Evolutionary conservation across 306 rosid genomes (phyloP).

Genomic region (Macrotyloma uniflorum): DNA sequence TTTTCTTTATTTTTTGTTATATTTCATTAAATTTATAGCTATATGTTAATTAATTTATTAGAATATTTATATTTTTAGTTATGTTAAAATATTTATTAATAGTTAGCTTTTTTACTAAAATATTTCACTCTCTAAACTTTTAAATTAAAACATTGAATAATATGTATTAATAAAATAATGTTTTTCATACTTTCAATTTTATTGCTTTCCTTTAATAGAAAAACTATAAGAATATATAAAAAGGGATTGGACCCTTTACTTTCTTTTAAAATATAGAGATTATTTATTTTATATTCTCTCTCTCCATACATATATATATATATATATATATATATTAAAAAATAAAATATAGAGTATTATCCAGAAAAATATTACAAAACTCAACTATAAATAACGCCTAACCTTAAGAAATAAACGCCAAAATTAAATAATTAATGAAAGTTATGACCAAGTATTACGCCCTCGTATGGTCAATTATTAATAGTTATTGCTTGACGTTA

Average conservation of each 20-base stretch:
- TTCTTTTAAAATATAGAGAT: not conserved
- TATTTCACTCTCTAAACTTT: not conserved
- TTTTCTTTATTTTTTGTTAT: not conserved
- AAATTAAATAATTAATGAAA: not conserved
- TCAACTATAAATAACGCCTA: not conserved
- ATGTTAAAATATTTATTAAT: not conserved
- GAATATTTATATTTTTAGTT: not conserved
- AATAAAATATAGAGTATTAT: no score
- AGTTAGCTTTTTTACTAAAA: not conserved
- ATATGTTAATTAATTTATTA: not conserved
- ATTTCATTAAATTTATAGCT: not conserved
- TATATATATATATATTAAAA: no score
- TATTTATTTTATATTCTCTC: not conserved
- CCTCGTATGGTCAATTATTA: conserved; percentile 23
- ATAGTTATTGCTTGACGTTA: conserved; percentile 10
- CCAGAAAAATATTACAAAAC: not conserved
- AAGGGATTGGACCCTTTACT: not conserved
- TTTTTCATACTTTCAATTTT: not conserved
- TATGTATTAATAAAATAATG: not conserved
- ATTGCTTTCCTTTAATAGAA: not conserved
- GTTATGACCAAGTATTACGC: not conserved
- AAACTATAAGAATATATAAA: not conserved
- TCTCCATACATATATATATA: no score
- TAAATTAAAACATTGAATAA: not conserved
- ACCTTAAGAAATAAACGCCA: not conserved